These are phyloP conservation scores for Leptographium galeiforme DNA, from an alignment of 2,329 filamentous ascomycete species.

Conservation along the genomic window DNA sequence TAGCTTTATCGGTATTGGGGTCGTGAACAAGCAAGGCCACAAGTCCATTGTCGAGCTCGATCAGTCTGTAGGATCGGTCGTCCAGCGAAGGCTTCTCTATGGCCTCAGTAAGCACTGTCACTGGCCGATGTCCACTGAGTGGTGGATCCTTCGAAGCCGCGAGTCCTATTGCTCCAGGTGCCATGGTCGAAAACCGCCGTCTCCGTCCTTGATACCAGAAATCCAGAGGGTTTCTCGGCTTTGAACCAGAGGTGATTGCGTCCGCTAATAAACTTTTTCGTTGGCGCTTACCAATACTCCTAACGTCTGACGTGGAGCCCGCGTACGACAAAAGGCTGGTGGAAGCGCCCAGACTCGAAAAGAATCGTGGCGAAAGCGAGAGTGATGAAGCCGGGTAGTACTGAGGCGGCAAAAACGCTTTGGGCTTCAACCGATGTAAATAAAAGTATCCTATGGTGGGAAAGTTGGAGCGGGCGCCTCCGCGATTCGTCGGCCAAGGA, in stretches of 20 bases:
- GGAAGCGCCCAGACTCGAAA: not conserved
- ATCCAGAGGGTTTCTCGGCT: not conserved
- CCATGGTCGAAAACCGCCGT: not conserved
- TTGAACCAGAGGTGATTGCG: not conserved
- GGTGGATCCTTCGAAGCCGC: not conserved
- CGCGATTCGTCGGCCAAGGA: not conserved
- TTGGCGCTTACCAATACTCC: not conserved
- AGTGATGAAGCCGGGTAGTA: not conserved
- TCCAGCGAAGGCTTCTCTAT: constrained; percentile 78
- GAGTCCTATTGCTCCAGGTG: not conserved
- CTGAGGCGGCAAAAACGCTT: not conserved
- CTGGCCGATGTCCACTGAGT: constrained; percentile 4
- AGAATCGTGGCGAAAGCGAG: not conserved
- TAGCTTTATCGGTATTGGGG: constrained; percentile 89
- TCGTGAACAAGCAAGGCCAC: constrained; percentile 91
- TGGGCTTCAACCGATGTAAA: not conserved
- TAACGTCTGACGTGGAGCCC: not conserved
- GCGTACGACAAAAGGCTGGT: not conserved
- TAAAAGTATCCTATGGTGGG: not conserved
- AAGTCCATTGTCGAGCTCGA: constrained; percentile 71
- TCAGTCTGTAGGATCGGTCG: constrained; percentile 75
- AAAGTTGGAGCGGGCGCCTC: not conserved
- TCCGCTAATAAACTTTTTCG: not conserved
- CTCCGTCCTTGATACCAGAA: too few species aligned
- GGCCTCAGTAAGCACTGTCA: constrained; percentile 46